A percentile compares a stretch with the other conserved stretches of the same genome.
Evolutionary conservation across 345 rosid species (phyloP).

Genomic region (Conringia planisiliqua): DNA sequence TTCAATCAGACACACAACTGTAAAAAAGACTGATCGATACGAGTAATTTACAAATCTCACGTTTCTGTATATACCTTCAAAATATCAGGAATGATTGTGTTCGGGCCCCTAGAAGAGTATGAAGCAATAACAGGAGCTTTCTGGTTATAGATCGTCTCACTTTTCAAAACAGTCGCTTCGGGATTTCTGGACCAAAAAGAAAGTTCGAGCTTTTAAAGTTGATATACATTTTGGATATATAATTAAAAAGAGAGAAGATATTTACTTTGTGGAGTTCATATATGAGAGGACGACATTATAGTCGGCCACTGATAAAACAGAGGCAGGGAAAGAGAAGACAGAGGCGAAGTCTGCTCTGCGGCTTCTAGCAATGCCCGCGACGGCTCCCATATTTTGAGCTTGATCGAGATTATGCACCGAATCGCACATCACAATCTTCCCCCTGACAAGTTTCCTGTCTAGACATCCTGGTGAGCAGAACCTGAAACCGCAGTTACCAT

Average conservation of each 20-base stretch:
- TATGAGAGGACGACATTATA: slow-evolving; percentile 25
- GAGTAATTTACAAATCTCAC: not conserved
- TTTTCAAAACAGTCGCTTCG: slow-evolving; percentile 28
- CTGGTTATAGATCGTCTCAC: slow-evolving; percentile 26
- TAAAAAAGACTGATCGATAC: not conserved
- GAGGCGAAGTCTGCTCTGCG: not conserved
- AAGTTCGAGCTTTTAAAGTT: not conserved
- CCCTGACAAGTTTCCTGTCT: slow-evolving; percentile 32
- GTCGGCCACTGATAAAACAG: not conserved
- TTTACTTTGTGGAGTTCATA: slow-evolving; percentile 36
- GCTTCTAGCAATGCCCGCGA: slow-evolving; percentile 8
- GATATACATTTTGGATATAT: not conserved
- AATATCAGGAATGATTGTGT: slow-evolving; percentile 38
- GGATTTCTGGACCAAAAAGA: slow-evolving; percentile 19
- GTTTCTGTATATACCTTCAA: slow-evolving; percentile 40
- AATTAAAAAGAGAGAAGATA: not conserved
- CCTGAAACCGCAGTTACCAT: slow-evolving; percentile 19
- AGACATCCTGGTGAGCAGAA: slow-evolving; percentile 26
- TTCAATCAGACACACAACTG: not conserved
- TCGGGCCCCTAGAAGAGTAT: slow-evolving; percentile 59
- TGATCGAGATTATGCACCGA: not conserved
- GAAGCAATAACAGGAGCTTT: slow-evolving; percentile 36
- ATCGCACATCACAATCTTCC: slow-evolving; percentile 44
- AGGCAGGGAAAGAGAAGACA: slow-evolving; percentile 32
- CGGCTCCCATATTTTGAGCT: slow-evolving; percentile 34